A percentile compares a stretch with the other conserved stretches of the same genome.
phyloP scores from a whole-genome alignment of 768 basidiomycete genomes.

The Tulasnella sp. region DNA sequence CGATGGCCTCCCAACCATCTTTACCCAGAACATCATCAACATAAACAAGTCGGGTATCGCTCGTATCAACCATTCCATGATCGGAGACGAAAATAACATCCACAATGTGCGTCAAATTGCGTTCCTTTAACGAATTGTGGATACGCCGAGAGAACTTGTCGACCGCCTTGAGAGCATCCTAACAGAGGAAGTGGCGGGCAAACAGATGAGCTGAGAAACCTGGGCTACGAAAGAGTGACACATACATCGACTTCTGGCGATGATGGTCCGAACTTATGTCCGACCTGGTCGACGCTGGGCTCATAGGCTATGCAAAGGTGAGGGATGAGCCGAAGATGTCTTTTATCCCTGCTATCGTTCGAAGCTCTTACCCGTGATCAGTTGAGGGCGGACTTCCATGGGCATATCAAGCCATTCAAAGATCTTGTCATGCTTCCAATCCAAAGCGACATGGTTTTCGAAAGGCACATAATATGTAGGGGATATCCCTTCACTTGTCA shows the following conservation, averaged over 20 bases:
- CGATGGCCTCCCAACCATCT: conserved; percentile 55
- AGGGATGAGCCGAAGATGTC: background rate
- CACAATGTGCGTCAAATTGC: conserved; percentile 77
- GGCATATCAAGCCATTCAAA: conserved; percentile 80
- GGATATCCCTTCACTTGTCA: conserved; percentile 57
- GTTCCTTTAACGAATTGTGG: conserved; percentile 54
- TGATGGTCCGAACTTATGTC: conserved; percentile 65
- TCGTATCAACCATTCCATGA: conserved; percentile 92
- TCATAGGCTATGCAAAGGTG: conserved; percentile 58
- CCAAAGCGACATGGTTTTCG: conserved; percentile 61
- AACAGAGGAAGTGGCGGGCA: background rate
- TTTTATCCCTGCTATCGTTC: background rate
- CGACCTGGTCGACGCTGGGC: conserved; percentile 81
- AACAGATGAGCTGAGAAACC: background rate
- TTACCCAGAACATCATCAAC: conserved; percentile 76
- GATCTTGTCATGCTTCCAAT: conserved; percentile 71
- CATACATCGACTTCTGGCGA: conserved; percentile 68
- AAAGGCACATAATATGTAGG: conserved; percentile 78
- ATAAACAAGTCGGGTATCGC: conserved; percentile 65
- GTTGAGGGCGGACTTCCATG: conserved; percentile 62
- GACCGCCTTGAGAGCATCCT: conserved; percentile 63
- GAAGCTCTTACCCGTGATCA: conserved; percentile 57
- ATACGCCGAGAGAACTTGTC: conserved; percentile 73
- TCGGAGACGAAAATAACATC: conserved; percentile 88
- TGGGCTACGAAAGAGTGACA: conserved; percentile 7